A percentile compares a stretch with the other conserved stretches of the same genome.
Evolutionary conservation across 2,329 filamentous ascomycete genomes (phyloP).

Genomic region (Lasiodiplodia hormozganensis): DNA sequence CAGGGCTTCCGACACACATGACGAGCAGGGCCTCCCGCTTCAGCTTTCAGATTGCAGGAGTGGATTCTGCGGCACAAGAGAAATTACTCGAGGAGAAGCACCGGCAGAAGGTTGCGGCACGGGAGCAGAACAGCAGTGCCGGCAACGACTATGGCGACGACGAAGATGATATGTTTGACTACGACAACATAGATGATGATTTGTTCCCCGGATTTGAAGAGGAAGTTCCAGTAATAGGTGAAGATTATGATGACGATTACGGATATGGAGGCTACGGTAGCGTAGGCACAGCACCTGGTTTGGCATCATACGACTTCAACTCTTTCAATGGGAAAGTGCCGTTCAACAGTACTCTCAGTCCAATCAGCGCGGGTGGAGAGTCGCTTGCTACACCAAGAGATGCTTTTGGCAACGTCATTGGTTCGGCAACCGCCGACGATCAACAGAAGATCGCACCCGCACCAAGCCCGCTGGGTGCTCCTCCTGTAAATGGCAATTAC

Average conservation of each 20-base stretch:
- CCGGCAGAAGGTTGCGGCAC: slow-evolving; percentile 69
- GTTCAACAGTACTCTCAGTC: slow-evolving; percentile 35
- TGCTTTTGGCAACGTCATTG: slow-evolving; percentile 12
- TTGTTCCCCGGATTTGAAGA: slow-evolving; percentile 64
- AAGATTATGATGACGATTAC: slow-evolving; percentile 42
- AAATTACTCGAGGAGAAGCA: slow-evolving; percentile 77
- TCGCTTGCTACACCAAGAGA: slow-evolving; percentile 18
- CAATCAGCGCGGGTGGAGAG: slow-evolving; percentile 35
- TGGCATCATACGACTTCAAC: slow-evolving; percentile 45
- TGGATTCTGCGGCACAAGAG: slow-evolving; percentile 68
- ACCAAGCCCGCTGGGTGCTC: slow-evolving; percentile 20
- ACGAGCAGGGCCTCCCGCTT: slow-evolving; percentile 77
- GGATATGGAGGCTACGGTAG: slow-evolving; percentile 29
- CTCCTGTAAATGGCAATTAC: slow-evolving; percentile 1
- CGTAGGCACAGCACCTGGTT: slow-evolving; percentile 36
- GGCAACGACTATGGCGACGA: slow-evolving; percentile 45
- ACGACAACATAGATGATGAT: slow-evolving; percentile 53
- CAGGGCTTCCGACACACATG: slow-evolving; percentile 51
- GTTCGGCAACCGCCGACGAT: slow-evolving; percentile 17
- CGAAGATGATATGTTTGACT: slow-evolving; percentile 50
- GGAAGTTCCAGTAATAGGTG: slow-evolving; percentile 64
- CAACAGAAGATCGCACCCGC: slow-evolving; percentile 11
- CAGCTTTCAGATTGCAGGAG: slow-evolving; percentile 80
- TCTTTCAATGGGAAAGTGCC: slow-evolving; percentile 32
- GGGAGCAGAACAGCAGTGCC: slow-evolving; percentile 47